Conservation (phyloP, 2,329 filamentous ascomycete species). For the Aspergillus luchuensis region DNA sequence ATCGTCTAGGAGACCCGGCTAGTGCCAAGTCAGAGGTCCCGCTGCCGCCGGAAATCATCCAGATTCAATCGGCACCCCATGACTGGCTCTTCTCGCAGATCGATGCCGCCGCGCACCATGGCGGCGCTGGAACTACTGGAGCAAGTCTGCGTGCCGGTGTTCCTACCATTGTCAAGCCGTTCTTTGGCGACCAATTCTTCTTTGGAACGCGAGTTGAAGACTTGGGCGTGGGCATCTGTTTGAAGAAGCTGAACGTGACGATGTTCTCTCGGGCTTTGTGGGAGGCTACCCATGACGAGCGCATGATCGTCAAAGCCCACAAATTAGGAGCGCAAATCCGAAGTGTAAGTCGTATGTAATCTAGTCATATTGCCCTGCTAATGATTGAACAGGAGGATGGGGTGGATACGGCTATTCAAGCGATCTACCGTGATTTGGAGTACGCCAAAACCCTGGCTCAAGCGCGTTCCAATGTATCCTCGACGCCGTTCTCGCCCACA, state of each 20-base stretch:
- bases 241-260: constrained; percentile 87
- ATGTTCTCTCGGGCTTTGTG: constrained; percentile 83
- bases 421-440: constrained; percentile 91
- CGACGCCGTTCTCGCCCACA: constrained; percentile 38
- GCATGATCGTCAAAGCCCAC: constrained; percentile 86
- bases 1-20: constrained; percentile 67
- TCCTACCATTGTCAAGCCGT: constrained; percentile 92
- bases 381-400: constrained; percentile 70
- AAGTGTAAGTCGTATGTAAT: constrained; percentile 58
- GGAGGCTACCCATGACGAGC: constrained; percentile 85
- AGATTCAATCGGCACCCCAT: constrained; percentile 88
- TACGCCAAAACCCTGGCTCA: constrained; percentile 85
- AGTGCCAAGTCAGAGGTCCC: constrained; percentile 65
- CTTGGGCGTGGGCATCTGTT: constrained; percentile 83
- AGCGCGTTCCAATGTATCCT: constrained; percentile 49
- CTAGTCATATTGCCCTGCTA: constrained; percentile 24
- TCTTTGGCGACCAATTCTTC: constrained; percentile 98
- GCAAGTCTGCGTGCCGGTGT: constrained; percentile 88
- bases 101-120: constrained; percentile 92
- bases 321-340: constrained; percentile 84
- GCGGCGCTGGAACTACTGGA: constrained; percentile 91
- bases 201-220: constrained; percentile 89
- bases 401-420: constrained; percentile 85
- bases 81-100: constrained; percentile 96
- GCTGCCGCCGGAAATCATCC: constrained; percentile 76